Conservation (phyloP, 495 filamentous ascomycete genomes). For the Immersiella caudata region DNA sequence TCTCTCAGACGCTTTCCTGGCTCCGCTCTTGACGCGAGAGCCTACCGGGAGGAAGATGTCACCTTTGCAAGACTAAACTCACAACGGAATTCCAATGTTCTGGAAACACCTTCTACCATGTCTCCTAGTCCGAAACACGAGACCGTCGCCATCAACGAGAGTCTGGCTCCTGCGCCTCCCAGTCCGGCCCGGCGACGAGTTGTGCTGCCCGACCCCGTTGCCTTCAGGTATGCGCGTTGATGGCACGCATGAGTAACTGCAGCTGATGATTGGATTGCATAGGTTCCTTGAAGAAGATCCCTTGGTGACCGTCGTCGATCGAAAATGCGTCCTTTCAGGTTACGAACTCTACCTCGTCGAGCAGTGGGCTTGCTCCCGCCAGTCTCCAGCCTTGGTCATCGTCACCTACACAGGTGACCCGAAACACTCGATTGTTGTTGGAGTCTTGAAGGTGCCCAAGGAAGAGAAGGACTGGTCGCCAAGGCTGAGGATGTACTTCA, state of each 20-base stretch:
- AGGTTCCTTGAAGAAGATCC: slow-evolving; percentile 90
- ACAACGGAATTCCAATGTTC: slow-evolving; percentile 20
- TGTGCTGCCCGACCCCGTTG: slow-evolving; percentile 74
- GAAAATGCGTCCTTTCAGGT: slow-evolving; percentile 68
- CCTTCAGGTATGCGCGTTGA: slow-evolving; percentile 53
- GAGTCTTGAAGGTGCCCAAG: slow-evolving; percentile 81
- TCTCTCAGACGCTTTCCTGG: slow-evolving; percentile 33
- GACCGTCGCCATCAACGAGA: slow-evolving; percentile 17
- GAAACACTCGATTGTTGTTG: slow-evolving; percentile 72
- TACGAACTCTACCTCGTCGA: slow-evolving; percentile 96
- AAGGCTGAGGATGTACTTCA: slow-evolving; percentile 79
- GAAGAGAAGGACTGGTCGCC: slow-evolving; percentile 82
- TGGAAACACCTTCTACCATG: slow-evolving; percentile 16
- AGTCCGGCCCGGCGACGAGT: slow-evolving; percentile 49
- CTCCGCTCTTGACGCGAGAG: slow-evolving; percentile 33
- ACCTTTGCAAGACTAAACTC: slow-evolving; percentile 32
- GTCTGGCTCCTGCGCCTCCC: slow-evolving; percentile 21
- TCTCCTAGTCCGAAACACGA: slow-evolving; percentile 21
- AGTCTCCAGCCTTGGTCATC: slow-evolving; percentile 88
- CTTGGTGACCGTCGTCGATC: slow-evolving; percentile 72
- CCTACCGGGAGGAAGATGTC: slow-evolving; percentile 39
- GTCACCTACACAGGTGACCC: slow-evolving; percentile 90
- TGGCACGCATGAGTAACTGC: not conserved
- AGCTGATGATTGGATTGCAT: slow-evolving; percentile 1
- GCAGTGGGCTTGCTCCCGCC: slow-evolving; percentile 94